phyloP scores from a whole-genome alignment of 306 rosid species.

The Geum urbanum region DNA sequence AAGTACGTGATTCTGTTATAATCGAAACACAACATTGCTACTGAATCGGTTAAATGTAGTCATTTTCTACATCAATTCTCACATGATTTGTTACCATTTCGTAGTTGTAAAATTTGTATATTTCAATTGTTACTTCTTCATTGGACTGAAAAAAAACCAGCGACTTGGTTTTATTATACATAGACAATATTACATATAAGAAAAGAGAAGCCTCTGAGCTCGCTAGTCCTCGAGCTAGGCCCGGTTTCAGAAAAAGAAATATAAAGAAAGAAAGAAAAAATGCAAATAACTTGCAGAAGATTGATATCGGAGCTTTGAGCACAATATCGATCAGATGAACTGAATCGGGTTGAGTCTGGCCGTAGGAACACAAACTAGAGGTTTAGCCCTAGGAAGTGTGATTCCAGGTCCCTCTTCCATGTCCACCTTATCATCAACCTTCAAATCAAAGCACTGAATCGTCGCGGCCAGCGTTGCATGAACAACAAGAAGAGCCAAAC shows the following conservation, averaged over 20 bases:
- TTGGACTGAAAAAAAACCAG: background rate
- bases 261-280: too few species aligned
- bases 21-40: slow-evolving; percentile 8
- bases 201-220: too few species aligned
- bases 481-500: slow-evolving; percentile 57
- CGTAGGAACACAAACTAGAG: slow-evolving; percentile 40
- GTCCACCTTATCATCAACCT: slow-evolving; percentile 30
- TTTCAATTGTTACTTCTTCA: background rate
- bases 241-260: too few species aligned
- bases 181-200: too few species aligned
- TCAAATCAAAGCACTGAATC: slow-evolving; percentile 81
- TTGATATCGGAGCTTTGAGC: too few species aligned
- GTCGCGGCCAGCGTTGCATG: slow-evolving; percentile 49
- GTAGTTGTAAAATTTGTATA: background rate
- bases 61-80: slow-evolving; percentile 2
- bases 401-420: slow-evolving; percentile 65
- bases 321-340: background rate
- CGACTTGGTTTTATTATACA: too few species aligned
- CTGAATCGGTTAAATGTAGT: background rate
- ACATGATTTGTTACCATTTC: background rate
- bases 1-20: background rate
- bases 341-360: slow-evolving; percentile 44
- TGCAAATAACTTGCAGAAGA: too few species aligned
- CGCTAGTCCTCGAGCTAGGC: too few species aligned
- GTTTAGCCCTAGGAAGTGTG: slow-evolving; percentile 59